Conservation (phyloP, 2,329 filamentous ascomycete genomes). For the Emericellopsis atlantica region DNA sequence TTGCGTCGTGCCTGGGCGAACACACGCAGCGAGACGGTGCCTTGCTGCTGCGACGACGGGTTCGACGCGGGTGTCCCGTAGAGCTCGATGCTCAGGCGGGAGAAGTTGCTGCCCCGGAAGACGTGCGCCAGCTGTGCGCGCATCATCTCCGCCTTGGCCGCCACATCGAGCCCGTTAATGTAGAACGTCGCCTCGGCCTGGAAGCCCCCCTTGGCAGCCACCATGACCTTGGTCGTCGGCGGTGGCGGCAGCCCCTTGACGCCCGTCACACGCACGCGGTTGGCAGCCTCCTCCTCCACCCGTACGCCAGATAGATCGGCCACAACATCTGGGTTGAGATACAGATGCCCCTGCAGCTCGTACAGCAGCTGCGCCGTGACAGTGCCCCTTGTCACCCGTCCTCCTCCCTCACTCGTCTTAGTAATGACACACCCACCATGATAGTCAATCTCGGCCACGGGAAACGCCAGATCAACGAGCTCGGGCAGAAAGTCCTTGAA, state of each 20-base stretch:
- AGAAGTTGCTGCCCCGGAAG: conserved; percentile 19
- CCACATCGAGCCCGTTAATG: conserved; percentile 27
- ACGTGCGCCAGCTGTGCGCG: conserved; percentile 22
- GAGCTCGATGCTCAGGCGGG: conserved; percentile 17
- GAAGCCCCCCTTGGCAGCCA: conserved; percentile 29
- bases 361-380: conserved; percentile 27
- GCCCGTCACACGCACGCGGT: conserved; percentile 18
- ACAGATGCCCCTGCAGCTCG: conserved; percentile 30
- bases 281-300: conserved; percentile 28
- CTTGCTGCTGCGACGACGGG: conserved; percentile 27
- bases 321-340: conserved; percentile 29
- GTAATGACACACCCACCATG: conserved; percentile 19
- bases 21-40: conserved; percentile 33
- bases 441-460: conserved; percentile 22
- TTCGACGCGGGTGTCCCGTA: conserved; percentile 25
- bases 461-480: conserved; percentile 18
- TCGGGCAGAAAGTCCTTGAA: conserved; percentile 18
- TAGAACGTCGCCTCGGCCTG: conserved; percentile 32
- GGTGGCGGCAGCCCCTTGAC: conserved; percentile 16
- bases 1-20: conserved; percentile 26
- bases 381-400: conserved; percentile 21
- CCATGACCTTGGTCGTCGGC: conserved; percentile 20
- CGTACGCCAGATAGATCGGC: conserved; percentile 20
- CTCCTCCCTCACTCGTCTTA: conserved; percentile 19
- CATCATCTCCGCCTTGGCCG: conserved; percentile 27